Evolutionary conservation across 257 asterid genomes (phyloP).

Genomic region (Ligustrum vulgare): DNA sequence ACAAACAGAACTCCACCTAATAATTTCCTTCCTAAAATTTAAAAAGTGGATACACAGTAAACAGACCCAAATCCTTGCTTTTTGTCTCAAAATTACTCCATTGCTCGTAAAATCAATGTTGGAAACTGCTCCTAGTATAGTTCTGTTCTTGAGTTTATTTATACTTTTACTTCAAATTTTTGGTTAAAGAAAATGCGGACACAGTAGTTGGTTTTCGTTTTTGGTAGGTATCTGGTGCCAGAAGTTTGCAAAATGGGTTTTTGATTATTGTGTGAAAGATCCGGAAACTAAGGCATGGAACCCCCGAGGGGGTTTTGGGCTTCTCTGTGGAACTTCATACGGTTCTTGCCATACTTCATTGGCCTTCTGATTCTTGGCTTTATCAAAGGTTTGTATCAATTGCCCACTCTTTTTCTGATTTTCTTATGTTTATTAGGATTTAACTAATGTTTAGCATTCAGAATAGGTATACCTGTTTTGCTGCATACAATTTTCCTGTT

Average conservation of each 20-base stretch:
- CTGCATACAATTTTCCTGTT: background rate
- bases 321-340: slow-evolving; percentile 68
- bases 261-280: slow-evolving; percentile 29
- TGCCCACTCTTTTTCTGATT: background rate
- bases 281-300: slow-evolving; percentile 45
- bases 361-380: slow-evolving; percentile 83
- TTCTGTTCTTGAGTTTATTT: background rate
- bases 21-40: background rate
- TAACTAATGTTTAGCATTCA: background rate
- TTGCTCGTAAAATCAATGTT: slow-evolving; percentile 26
- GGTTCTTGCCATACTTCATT: slow-evolving; percentile 86
- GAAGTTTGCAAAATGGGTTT: slow-evolving; percentile 27
- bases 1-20: no score
- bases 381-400: slow-evolving; percentile 60
- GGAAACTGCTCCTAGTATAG: slow-evolving; percentile 1
- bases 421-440: background rate
- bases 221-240: slow-evolving; percentile 31
- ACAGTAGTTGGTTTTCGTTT: slow-evolving; percentile 21
- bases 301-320: slow-evolving; percentile 72
- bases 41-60: background rate
- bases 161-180: background rate
- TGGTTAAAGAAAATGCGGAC: slow-evolving; percentile 9
- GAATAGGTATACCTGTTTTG: background rate
- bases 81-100: slow-evolving; percentile 9
- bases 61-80: background rate